Base-by-base conservation (phyloP, 2,329 filamentous ascomycete genomes). In the Orbilia ellipsospora region DNA sequence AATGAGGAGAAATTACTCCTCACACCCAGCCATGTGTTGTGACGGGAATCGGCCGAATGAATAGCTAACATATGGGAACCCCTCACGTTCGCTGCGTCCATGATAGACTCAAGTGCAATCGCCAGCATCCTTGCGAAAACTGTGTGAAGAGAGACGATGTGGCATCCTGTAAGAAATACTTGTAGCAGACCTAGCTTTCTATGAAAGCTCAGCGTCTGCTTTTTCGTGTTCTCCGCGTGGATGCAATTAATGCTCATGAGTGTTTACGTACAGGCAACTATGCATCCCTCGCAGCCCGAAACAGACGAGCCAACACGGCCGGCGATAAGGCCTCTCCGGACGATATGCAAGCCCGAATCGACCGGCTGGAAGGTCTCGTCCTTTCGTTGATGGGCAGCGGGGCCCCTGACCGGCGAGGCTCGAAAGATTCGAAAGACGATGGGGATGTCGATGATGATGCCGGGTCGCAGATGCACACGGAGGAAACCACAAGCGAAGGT, bases 331-430 rank as follows among this genome's bases (percentile, higher is more conserved):
- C 64, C 45, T 79, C 77, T 79, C 93, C 94, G 59, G 94, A 97
- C 86, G 94, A 97, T 83, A 97, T 98, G 94, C 94, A 98, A 84
- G 96, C 96, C 81, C 91, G 95, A 82, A 98, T 98, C 84, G 94
- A 98, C 85, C 89, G 94, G 80, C 86, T 98, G 78, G 94, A 98
- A 86, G 91, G 92, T 79, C 85, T 98, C 82, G 94, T 98, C 76
- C 84, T 98, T 78, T 96, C 93, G 28, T 83, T 98, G 81, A 97
- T 98, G 94, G 94, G 94, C 81, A 67, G 57, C 50, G 67, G 61
- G 20, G 70, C 62, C 36, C 78, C 78, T 16, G 66, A 74, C 68
- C 76, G 80, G 76, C 23, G 81, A 80, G 60, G 81, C 80, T 66
- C 81, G 80, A 15, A 81, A 82, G 68, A 80, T 52, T 79, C 79